A percentile compares a stretch with the other conserved stretches of the same genome.
Conservation (phyloP, 2,329 filamentous ascomycete genomes). For the Penicillium aurantiogriseum region DNA sequence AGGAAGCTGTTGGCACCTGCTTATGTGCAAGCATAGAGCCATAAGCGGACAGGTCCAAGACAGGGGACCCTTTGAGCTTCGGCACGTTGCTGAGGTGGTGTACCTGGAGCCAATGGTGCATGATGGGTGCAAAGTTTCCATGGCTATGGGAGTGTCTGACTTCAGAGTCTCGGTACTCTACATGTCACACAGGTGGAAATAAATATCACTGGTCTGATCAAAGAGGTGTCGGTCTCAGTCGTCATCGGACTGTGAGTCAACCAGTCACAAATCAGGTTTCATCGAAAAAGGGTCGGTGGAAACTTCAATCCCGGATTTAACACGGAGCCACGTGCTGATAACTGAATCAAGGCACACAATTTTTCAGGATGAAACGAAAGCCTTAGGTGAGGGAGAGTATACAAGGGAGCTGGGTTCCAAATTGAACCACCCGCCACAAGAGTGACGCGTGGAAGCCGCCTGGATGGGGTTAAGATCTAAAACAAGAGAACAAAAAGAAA, state of each 20-base stretch:
- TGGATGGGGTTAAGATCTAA: not conserved
- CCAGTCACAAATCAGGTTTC: conserved; percentile 1
- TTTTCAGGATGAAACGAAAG: conserved; percentile 3
- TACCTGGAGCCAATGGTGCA: conserved; percentile 9
- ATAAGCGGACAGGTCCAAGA: not conserved
- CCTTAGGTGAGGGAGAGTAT: conserved; percentile 1
- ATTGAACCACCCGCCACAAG: conserved; percentile 19
- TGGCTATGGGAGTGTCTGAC: not conserved
- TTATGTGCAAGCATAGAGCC: not conserved
- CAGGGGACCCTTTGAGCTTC: conserved; percentile 7
- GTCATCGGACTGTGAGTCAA: conserved; percentile 15
- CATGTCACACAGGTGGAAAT: conserved; percentile 11
- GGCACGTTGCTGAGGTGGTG: conserved; percentile 1
- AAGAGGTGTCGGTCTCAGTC: conserved; percentile 2
- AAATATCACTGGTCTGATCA: conserved; percentile 2
- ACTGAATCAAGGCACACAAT: conserved; percentile 12
- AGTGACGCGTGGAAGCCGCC: conserved; percentile 2
- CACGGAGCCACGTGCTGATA: conserved; percentile 14
- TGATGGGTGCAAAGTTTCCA: conserved; percentile 4
- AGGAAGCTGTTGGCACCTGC: conserved; percentile 1
- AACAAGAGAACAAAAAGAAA: not conserved
- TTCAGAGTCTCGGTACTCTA: conserved; percentile 11
- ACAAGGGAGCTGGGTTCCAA: conserved; percentile 17
- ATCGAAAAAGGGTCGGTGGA: not conserved
- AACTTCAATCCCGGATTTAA: conserved; percentile 1